These are phyloP conservation scores for Fusarium sp. DNA, from an alignment of 2,329 filamentous ascomycete genomes.

Conservation along the genomic window DNA sequence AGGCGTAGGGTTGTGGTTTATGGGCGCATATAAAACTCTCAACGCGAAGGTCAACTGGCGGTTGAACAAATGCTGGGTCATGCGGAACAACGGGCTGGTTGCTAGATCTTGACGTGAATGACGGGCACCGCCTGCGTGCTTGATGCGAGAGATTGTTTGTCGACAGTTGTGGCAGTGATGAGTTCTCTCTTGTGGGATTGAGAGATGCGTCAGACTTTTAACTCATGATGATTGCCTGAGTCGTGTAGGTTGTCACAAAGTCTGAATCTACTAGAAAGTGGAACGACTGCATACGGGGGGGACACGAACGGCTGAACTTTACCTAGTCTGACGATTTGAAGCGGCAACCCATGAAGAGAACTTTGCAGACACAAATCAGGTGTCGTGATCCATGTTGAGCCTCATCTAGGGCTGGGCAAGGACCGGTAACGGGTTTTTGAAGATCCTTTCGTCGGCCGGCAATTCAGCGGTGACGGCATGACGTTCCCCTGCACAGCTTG, in stretches of 20 bases:
- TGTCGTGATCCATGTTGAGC: slow-evolving; percentile 14
- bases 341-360: slow-evolving; percentile 11
- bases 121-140: not conserved
- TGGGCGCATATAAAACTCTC: slow-evolving; percentile 11
- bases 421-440: slow-evolving; percentile 26
- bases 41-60: not conserved
- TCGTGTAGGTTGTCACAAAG: slow-evolving; percentile 24
- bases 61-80: not conserved
- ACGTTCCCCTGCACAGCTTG: slow-evolving; percentile 15
- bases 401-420: slow-evolving; percentile 13
- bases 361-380: not conserved
- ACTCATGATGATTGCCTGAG: slow-evolving; percentile 1
- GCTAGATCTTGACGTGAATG: not conserved
- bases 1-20: slow-evolving; percentile 17
- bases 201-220: slow-evolving; percentile 4
- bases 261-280: slow-evolving; percentile 12
- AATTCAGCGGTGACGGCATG: slow-evolving; percentile 25
- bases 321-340: not conserved
- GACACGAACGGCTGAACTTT: not conserved
- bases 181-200: not conserved
- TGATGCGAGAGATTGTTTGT: not conserved
- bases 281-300: not conserved
- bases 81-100: not conserved
- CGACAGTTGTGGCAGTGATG: not conserved
- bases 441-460: slow-evolving; percentile 21